Evolutionary conservation across 1,139 yeast species (phyloP).

Genomic region (Nematodospora anomalae): DNA sequence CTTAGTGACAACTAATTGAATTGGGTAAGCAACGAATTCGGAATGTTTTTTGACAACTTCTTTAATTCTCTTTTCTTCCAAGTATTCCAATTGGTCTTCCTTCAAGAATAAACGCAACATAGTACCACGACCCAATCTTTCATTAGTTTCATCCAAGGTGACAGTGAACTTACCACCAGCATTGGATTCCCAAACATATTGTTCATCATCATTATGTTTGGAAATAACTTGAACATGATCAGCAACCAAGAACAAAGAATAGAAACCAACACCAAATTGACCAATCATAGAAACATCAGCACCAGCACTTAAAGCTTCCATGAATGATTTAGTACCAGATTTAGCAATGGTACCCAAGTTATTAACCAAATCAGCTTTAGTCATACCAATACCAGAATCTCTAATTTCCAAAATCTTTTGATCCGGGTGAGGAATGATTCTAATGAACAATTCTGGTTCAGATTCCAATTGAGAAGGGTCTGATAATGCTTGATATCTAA

Average conservation of each 20-base stretch:
- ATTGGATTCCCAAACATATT: constrained; percentile 99
- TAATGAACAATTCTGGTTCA: constrained; percentile 95
- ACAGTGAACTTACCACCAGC: constrained; percentile 99
- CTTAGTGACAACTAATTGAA: constrained; percentile 97
- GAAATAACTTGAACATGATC: constrained; percentile 98
- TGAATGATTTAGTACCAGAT: constrained; percentile 98
- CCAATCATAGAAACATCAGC: constrained; percentile 99
- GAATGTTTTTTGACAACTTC: constrained; percentile 99
- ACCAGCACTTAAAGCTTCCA: constrained; percentile 99
- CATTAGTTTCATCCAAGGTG: constrained; percentile 84
- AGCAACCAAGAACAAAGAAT: constrained; percentile 98
- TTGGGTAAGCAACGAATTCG: constrained; percentile 98
- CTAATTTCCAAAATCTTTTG: constrained; percentile 93
- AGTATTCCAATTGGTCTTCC: constrained; percentile 98
- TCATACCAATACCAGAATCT: constrained; percentile 99
- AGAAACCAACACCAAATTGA: constrained; percentile 99
- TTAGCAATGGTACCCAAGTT: constrained; percentile 99
- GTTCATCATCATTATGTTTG: constrained; percentile 98
- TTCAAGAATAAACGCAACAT: constrained; percentile 93
- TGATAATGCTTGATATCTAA: constrained; percentile 93
- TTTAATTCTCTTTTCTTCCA: constrained; percentile 99
- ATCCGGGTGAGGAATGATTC: constrained; percentile 96
- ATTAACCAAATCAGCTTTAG: constrained; percentile 98
- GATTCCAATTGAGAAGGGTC: constrained; percentile 91
- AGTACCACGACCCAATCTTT: constrained; percentile 92